Percentiles rank a stretch among this genome's conserved stretches.
Evolutionary conservation across 1,284 basidiomycete genomes (phyloP).

Genomic region (Trichosporon sp.): DNA sequence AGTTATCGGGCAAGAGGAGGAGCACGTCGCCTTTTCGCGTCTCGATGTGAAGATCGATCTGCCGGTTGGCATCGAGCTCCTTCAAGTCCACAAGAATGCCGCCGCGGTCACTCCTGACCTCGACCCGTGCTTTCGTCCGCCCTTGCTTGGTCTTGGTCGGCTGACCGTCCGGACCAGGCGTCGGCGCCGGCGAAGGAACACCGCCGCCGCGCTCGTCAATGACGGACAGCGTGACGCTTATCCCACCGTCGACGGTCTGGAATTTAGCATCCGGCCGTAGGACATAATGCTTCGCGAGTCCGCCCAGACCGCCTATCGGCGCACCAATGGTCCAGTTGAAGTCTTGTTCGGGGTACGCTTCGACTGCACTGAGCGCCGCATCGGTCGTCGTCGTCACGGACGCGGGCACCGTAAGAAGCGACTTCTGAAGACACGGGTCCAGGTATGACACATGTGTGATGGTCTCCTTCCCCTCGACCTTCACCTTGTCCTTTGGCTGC

Average conservation of each 20-base stretch:
- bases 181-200: background rate
- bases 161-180: background rate
- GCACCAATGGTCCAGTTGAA: conserved; percentile 34
- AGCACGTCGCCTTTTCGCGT: conserved; percentile 38
- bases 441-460: conserved; percentile 37
- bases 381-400: conserved; percentile 29
- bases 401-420: conserved; percentile 25
- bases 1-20: conserved; percentile 34
- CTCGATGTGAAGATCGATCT: conserved; percentile 24
- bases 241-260: conserved; percentile 30
- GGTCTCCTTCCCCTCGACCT: conserved; percentile 20
- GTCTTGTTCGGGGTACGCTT: conserved; percentile 10
- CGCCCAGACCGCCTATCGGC: conserved; percentile 39
- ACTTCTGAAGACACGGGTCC: conserved; percentile 30
- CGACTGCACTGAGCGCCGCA: conserved; percentile 24
- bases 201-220: conserved; percentile 25
- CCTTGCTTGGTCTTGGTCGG: conserved; percentile 25
- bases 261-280: conserved; percentile 36
- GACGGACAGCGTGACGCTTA: conserved; percentile 30
- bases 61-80: conserved; percentile 26
- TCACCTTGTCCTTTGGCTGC: conserved; percentile 1
- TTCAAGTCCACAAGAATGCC: conserved; percentile 39
- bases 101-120: conserved; percentile 28
- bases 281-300: conserved; percentile 30
- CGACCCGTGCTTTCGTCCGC: conserved; percentile 34